Evolutionary conservation across 2,329 filamentous ascomycete species (phyloP).

Genomic region (Paracoccidioides brasiliensis): DNA sequence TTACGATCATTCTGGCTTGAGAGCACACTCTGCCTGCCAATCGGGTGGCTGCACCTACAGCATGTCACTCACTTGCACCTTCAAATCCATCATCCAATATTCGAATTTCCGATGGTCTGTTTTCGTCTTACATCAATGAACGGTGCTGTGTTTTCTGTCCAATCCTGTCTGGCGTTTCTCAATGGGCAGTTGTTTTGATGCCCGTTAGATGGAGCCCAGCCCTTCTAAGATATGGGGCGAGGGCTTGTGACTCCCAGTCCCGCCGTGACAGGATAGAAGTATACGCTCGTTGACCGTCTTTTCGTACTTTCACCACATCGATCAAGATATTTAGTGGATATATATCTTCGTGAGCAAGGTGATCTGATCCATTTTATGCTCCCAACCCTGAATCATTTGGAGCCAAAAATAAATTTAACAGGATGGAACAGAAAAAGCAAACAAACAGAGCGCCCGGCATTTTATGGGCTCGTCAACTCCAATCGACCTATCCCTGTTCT

Average conservation of each 20-base stretch:
- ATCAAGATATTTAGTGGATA: not conserved
- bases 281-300: not conserved
- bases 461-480: not conserved
- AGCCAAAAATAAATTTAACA: slow-evolving; percentile 2
- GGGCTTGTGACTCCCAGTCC: not conserved
- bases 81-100: not conserved
- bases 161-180: not conserved
- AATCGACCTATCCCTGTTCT: not conserved
- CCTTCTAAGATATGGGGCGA: not conserved
- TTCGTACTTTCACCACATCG: not conserved
- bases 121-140: not conserved
- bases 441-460: not conserved
- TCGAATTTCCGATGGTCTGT: not conserved
- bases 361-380: not conserved
- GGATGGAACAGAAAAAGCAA: slow-evolving; percentile 1
- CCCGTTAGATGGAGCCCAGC: not conserved
- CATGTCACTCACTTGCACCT: not conserved
- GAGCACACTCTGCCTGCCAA: not conserved
- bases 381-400: not conserved
- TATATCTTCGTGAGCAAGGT: not conserved
- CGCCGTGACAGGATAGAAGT: not conserved
- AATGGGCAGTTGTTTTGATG: too few relatives aligned
- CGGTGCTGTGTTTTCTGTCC: not conserved
- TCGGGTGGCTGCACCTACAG: slow-evolving; percentile 1
- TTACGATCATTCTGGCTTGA: not conserved